Percentiles rank a stretch among this genome's conserved stretches.
Evolutionary conservation across 441 rosid species (phyloP).

Genomic region (Raphanus hybrid): DNA sequence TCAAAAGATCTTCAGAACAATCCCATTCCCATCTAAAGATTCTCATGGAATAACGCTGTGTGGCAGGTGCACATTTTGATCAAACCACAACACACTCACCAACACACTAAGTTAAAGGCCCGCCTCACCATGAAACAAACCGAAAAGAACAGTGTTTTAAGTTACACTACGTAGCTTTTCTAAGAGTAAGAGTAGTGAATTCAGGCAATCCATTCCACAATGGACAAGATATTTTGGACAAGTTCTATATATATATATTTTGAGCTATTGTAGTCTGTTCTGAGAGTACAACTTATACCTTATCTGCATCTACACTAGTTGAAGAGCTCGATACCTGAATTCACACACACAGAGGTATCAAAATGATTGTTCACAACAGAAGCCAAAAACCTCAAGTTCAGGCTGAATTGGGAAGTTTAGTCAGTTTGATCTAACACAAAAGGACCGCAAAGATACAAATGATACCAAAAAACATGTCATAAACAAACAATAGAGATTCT

Average conservation of each 20-base stretch:
- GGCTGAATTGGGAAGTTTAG: background rate
- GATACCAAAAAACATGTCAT: background rate
- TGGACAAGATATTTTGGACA: background rate
- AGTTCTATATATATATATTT: background rate
- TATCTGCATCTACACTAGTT: conserved; percentile 54
- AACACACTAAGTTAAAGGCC: background rate
- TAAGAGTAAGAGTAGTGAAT: background rate
- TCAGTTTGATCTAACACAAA: background rate
- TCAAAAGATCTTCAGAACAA: too few species aligned
- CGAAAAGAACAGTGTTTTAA: background rate
- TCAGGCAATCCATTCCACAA: background rate
- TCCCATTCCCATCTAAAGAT: background rate
- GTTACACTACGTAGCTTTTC: background rate
- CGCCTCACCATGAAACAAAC: background rate
- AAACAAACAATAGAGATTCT: background rate
- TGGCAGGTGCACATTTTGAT: conserved; percentile 1
- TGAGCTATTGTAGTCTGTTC: background rate
- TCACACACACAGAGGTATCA: conserved; percentile 12
- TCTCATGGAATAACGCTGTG: background rate
- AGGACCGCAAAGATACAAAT: background rate
- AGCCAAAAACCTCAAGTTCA: too few species aligned
- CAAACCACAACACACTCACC: background rate
- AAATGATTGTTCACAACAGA: background rate
- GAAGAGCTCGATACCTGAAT: conserved; percentile 51
- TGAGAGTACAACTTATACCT: conserved; percentile 40